Base-by-base conservation (phyloP, 371 early-diverging fungal genomes). In the Mortierella sp. region DNA sequence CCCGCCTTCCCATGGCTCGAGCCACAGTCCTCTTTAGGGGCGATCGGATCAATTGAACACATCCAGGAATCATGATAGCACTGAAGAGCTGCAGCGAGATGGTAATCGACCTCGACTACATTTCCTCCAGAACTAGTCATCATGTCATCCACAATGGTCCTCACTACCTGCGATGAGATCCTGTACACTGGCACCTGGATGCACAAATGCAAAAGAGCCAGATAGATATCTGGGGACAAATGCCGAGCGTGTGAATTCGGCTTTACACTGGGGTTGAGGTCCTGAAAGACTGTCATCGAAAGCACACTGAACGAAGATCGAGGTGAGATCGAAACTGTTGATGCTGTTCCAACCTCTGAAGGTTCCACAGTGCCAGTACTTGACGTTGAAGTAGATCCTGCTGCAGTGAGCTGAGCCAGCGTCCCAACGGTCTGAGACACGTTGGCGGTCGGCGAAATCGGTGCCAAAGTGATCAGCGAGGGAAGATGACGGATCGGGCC, bases 401-500 rank as follows among this genome's bases (percentile, higher is more conserved):
- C 31, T 27, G 48, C 44, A 0, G 54, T 57, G 28, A 64, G 14
- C 14, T 39, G 49, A 2, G 56, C 39, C 3, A 42, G 42, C 21
- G 56, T 37, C 31, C 15, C 32, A 39, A 14, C 15, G 24, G 5
- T 15, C 39, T 51, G 21, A 23, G 19, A 14, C n/a, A 41, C 9
- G 8, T 42, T 50, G n/a, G 43, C 42, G 1, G 47, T 50, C 1
- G 64, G 60, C 12, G 70, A 69, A 0, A 27, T 39, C 15, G 70
- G 61, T 2, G 70, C 19, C 17, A 69, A 50, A 7, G 27, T 51
- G 37, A 61, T 27, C 30, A 76, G 26, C 0, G 60, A 50, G 3
- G 70, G 65, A 12, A 76, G 41, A 31, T 69, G 76, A 9, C 76
- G 76, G 26, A 76, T 76, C 2, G 76, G 39, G 24, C 76, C 70